phyloP scores from a whole-genome alignment of 2,329 filamentous ascomycete genomes.

The Sporothrix brunneoviolacea region DNA sequence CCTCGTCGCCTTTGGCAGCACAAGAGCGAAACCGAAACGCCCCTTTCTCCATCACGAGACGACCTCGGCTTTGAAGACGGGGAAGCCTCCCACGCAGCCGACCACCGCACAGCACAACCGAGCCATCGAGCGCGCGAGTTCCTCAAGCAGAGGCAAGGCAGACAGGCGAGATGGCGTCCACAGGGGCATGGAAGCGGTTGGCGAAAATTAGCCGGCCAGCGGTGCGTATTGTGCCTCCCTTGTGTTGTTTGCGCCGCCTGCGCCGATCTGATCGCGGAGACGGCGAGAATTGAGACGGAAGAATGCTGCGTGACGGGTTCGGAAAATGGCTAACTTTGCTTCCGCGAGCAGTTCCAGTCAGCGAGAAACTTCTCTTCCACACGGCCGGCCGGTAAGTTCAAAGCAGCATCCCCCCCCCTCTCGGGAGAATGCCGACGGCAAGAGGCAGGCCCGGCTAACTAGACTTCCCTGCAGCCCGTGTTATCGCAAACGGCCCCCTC shows the following conservation, averaged over 20 bases:
- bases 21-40: background rate
- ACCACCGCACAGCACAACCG: background rate
- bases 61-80: background rate
- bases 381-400: conserved; percentile 64
- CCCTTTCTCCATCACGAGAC: background rate
- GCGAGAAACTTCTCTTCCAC: conserved; percentile 80
- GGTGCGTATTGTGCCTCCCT: conserved; percentile 15
- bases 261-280: background rate
- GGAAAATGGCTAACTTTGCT: conserved; percentile 1
- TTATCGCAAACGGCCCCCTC: conserved; percentile 78
- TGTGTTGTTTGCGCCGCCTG: background rate
- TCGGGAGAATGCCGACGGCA: background rate
- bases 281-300: background rate
- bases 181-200: conserved; percentile 19
- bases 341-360: conserved; percentile 7
- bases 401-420: too few relatives aligned
- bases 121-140: background rate
- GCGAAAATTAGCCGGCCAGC: conserved; percentile 17
- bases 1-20: background rate
- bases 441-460: background rate
- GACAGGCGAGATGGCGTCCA: conserved; percentile 14
- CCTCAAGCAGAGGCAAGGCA: too few relatives aligned
- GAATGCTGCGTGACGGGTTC: background rate
- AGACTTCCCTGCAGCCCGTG: conserved; percentile 52
- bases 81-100: background rate